Percentiles rank a stretch among this genome's conserved stretches.
phyloP scores from a whole-genome alignment of 805 yeast genomes.

The Candida succiphila region DNA sequence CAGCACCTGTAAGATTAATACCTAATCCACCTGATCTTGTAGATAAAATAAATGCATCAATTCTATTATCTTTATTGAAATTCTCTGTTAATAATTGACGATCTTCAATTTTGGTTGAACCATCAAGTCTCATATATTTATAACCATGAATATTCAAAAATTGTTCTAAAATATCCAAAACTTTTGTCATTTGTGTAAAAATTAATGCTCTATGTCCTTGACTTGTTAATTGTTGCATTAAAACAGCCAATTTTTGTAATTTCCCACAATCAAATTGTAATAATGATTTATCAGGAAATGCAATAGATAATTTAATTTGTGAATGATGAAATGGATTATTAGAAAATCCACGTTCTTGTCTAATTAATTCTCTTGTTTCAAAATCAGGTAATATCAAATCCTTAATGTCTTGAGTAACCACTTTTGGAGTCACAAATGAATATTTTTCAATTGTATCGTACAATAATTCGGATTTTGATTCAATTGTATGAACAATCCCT shows the following conservation, averaged over 20 bases:
- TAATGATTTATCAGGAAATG: conserved; percentile 91
- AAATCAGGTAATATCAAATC: conserved; percentile 37
- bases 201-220: conserved; percentile 91
- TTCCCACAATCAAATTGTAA: conserved; percentile 96
- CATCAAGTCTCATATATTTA: conserved; percentile 90
- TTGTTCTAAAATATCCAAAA: conserved; percentile 85
- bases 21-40: conserved; percentile 99
- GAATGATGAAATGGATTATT: conserved; percentile 58
- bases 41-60: conserved; percentile 86
- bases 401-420: conserved; percentile 64
- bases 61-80: conserved; percentile 76
- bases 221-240: conserved; percentile 68
- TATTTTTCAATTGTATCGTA: conserved; percentile 54
- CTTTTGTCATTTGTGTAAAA: conserved; percentile 97
- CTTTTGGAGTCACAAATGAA: conserved; percentile 84
- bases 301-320: conserved; percentile 81
- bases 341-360: conserved; percentile 20
- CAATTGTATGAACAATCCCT: conserved; percentile 31
- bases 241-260: conserved; percentile 69
- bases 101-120: conserved; percentile 95
- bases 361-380: conserved; percentile 14
- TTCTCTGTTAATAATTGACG: conserved; percentile 90
- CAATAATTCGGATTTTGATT: conserved; percentile 29
- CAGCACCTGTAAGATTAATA: conserved; percentile 96
- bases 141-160: conserved; percentile 92